Evolutionary conservation across 148 eudicot species (phyloP), one percentile per base, ranked within the genome.

Genomic region (Camellia granthamiana): DNA sequence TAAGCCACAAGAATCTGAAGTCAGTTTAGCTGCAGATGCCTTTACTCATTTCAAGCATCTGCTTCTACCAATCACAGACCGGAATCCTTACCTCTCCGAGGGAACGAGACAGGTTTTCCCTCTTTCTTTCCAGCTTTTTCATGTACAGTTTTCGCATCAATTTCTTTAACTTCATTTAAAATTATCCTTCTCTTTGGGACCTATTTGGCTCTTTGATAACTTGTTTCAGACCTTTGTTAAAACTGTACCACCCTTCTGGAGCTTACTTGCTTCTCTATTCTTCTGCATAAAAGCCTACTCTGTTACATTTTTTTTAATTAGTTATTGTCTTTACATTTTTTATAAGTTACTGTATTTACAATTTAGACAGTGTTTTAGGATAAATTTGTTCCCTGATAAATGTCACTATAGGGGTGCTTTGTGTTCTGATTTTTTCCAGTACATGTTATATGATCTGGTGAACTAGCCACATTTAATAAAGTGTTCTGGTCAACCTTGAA

Each of bases 21-120:
- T 79, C 69, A 85, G 80, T 83, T 82, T 89, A 75, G 90, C 86
- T 70, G 89, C 83, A 30, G 95, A 92, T 86, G 81, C 93, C 77
- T 94, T 90, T 70, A 88, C 94, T 75, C 91, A 91, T 69, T 96
- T 94, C 86, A 94, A 92, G 86, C 98, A 94, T 86, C 77, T 96
- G 84, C 98, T 94, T 85, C 94, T 96, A 52, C 99, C 99, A 65
- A 88, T 96, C 49, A 92, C 93, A 63, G 97, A 94, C 65, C 85
- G 91, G 49, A 94, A 96, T 77, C 99, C 99, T 68, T 94, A 90
- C 77, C 95, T 96, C 55, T 91, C 98, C 1, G 99, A 94, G 84
- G 99, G 99, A 74, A 91, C 98, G 63, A 90, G 94, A 91, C 98
- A 96, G 98, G 98, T 94, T 82, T 72, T 74, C 61, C n/a, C 68